Percentiles rank a stretch among this genome's conserved stretches.
phyloP scores from a whole-genome alignment of 2,329 filamentous ascomycete genomes.

The Phoma sp. region DNA sequence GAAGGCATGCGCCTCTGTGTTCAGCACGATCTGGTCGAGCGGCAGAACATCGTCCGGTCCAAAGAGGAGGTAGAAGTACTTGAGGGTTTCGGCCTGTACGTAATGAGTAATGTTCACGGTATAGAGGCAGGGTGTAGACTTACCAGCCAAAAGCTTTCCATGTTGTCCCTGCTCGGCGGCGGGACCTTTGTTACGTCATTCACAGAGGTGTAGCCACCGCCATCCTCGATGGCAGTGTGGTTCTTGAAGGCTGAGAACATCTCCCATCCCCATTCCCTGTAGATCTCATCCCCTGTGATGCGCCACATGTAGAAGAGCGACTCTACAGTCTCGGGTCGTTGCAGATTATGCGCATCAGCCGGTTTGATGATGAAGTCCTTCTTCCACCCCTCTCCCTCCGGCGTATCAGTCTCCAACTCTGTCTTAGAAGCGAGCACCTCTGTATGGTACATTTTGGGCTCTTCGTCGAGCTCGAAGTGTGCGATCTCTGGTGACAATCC shows the following conservation, averaged over 20 bases:
- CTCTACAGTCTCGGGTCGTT: conserved; percentile 96
- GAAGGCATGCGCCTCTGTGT: conserved; percentile 92
- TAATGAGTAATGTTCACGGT: conserved; percentile 1
- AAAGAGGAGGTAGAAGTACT: conserved; percentile 97
- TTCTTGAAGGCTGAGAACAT: conserved; percentile 95
- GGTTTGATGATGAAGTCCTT: conserved; percentile 79
- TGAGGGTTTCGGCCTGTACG: conserved; percentile 84
- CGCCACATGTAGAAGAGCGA: conserved; percentile 98
- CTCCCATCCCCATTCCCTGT: conserved; percentile 97
- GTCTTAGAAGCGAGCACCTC: conserved; percentile 56
- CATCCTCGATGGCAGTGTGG: conserved; percentile 78
- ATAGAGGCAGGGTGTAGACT: conserved; percentile 42
- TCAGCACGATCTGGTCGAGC: conserved; percentile 86
- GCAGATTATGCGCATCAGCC: conserved; percentile 91
- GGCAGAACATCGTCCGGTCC: conserved; percentile 82
- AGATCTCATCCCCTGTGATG: conserved; percentile 87
- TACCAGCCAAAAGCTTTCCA: conserved; percentile 99
- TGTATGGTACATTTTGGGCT: conserved; percentile 64
- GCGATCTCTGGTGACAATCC: conserved; percentile 95
- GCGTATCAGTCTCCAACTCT: conserved; percentile 33
- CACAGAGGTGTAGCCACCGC: conserved; percentile 82
- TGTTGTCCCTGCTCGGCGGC: conserved; percentile 78
- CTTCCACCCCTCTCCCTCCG: conserved; percentile 68
- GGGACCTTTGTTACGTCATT: conserved; percentile 76
- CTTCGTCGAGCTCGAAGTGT: conserved; percentile 79